Base-by-base conservation (phyloP, 1,284 basidiomycete genomes). In the Ganoderma resinaceum region DNA sequence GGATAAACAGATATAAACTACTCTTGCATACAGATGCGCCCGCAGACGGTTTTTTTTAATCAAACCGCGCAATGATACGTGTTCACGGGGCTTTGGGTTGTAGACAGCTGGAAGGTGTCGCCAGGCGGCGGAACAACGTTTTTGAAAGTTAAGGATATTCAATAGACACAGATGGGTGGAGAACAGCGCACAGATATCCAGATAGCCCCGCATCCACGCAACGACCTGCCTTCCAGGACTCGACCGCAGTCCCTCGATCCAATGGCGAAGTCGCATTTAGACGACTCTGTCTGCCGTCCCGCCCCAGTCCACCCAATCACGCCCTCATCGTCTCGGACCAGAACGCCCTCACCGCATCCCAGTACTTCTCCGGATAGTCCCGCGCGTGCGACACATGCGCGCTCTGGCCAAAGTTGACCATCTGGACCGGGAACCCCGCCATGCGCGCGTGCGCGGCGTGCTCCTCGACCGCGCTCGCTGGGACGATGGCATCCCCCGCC, bases 331-430 rank as follows among this genome's bases (percentile, higher is more conserved):
- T 69, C 23, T 70, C 69, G 18, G 75, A 72, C 85, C 86, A 88
- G 18, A 82, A 52, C 18, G 70, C 72, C 66, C 74, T 73, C 0
- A 87, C 78, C 3, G 81, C 81, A 16, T 71, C 72, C 86, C 87
- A 88, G 72, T 87, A 88, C 55, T 80, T 72, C 63, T 81, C 78
- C 0, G 87, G 87, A 72, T 89, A 79, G 18, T 75, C 69, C 46
- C 83, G 82, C 12, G 85, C 85, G 77, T 89, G 88, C 1, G 83
- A 80, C n/a, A 90, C 88, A 76, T 90, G 89, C 12, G 79, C 76
- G 18, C 84, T 86, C 35, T 82, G 78, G 20, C 82, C 82, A 67
- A 85, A 90, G 43, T 80, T 71, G 69, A 85, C 82, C 42, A 74
- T 73, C 16, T 73, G 74, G 5, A 85, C 82, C 59, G 81, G 75